Percentiles rank a stretch among this genome's conserved stretches.
Conservation (phyloP, 2,329 filamentous ascomycete genomes). For the Xylariaceae sp. region DNA sequence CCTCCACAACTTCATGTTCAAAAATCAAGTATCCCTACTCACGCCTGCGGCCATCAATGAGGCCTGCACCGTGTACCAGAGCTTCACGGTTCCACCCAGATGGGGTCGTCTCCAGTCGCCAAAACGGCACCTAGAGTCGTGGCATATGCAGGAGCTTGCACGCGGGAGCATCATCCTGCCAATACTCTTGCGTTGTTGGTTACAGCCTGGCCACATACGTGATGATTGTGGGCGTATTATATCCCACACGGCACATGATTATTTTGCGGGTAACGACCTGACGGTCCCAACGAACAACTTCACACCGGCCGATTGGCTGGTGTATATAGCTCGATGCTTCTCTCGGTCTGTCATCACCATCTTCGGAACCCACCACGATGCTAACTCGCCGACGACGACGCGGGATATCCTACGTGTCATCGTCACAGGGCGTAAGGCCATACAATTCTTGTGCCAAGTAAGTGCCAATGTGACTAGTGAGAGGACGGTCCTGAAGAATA, state of each 20-base stretch:
- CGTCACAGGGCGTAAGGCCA: neutral
- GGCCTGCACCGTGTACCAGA: neutral
- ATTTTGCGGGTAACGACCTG: neutral
- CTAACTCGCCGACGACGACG: neutral
- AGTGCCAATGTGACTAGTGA: neutral
- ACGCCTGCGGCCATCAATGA: neutral
- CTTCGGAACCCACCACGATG: neutral
- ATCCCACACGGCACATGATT: neutral
- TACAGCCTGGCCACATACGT: neutral
- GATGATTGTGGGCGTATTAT: neutral
- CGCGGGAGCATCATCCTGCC: neutral
- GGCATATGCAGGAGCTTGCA: neutral
- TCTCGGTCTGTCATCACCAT: neutral
- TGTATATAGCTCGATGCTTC: neutral
- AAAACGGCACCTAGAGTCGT: neutral
- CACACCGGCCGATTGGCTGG: neutral
- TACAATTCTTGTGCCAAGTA: neutral
- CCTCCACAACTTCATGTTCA: neutral
- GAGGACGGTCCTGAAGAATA: neutral
- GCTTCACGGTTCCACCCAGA: neutral
- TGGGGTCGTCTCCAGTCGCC: neutral
- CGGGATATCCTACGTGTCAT: neutral
- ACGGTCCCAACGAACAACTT: neutral
- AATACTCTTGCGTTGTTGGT: neutral
- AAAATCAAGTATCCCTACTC: neutral